phyloP scores from a whole-genome alignment of 1,284 basidiomycete species.

The Boletus smithii region DNA sequence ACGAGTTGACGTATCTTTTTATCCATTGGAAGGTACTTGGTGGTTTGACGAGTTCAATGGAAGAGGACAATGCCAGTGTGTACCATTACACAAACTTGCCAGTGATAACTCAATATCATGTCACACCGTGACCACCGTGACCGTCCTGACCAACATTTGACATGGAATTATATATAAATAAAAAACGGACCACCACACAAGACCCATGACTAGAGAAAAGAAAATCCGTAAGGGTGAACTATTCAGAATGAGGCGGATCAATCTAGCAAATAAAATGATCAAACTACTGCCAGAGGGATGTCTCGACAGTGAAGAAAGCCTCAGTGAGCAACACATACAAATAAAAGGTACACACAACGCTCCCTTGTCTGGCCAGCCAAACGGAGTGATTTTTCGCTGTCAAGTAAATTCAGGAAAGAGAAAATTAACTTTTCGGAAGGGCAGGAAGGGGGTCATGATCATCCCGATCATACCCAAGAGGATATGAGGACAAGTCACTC shows the following conservation, averaged over 20 bases:
- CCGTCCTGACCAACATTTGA: neutral
- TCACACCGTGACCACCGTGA: conserved; percentile 29
- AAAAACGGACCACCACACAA: conserved; percentile 4
- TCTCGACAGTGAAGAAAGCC: conserved; percentile 11
- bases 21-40: conserved; percentile 34
- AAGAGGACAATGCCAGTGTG: conserved; percentile 18
- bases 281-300: conserved; percentile 6
- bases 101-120: conserved; percentile 18
- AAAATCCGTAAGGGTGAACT: neutral
- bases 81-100: conserved; percentile 19
- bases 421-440: conserved; percentile 28
- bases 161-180: conserved; percentile 19
- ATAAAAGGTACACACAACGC: conserved; percentile 27
- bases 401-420: conserved; percentile 1
- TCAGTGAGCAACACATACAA: conserved; percentile 25
- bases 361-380: conserved; percentile 28
- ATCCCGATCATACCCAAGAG: conserved; percentile 64
- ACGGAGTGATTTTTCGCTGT: conserved; percentile 13
- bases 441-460: conserved; percentile 36
- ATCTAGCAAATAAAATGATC: conserved; percentile 11
- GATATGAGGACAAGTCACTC: conserved; percentile 74
- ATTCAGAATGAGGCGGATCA: conserved; percentile 5
- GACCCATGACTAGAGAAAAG: conserved; percentile 14
- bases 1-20: conserved; percentile 48
- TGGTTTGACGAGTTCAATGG: neutral